These are phyloP conservation scores for Paracorniculantispora psalliotae DNA, from an alignment of 2,329 filamentous ascomycete genomes.

Conservation along the genomic window DNA sequence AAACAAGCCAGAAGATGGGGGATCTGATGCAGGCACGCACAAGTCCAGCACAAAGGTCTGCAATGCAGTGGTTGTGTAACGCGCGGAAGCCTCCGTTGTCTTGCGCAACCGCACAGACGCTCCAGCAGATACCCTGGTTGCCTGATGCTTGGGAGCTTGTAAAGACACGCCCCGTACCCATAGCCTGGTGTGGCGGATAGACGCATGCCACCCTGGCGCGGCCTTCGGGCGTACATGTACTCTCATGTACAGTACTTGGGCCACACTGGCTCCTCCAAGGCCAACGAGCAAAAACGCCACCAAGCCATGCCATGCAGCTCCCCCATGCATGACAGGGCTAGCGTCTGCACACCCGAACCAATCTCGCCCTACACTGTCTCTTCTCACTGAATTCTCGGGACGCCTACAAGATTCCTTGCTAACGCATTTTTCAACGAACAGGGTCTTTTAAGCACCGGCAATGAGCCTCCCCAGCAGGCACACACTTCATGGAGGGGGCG, in stretches of 20 bases:
- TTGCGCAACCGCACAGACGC: background rate
- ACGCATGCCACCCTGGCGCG: slow-evolving; percentile 1
- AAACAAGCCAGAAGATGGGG: background rate
- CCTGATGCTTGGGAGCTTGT: background rate
- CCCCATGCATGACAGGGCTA: slow-evolving; percentile 4
- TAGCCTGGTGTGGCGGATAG: background rate
- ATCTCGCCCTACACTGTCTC: background rate
- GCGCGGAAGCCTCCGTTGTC: background rate
- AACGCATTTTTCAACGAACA: slow-evolving; percentile 6
- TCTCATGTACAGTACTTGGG: slow-evolving; percentile 5
- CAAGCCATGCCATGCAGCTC: slow-evolving; percentile 12
- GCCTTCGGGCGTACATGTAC: slow-evolving; percentile 1
- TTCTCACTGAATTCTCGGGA: background rate
- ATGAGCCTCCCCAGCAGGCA: background rate
- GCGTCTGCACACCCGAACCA: slow-evolving; percentile 6
- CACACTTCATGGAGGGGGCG: slow-evolving; percentile 1
- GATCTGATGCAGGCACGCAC: slow-evolving; percentile 3
- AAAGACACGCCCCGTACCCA: background rate
- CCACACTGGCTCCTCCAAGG: background rate
- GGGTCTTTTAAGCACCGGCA: slow-evolving; percentile 3
- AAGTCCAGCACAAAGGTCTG: background rate
- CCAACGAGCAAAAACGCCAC: background rate
- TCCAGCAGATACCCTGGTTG: background rate
- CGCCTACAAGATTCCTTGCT: slow-evolving; percentile 1
- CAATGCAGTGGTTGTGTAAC: background rate